Evolutionary conservation across 768 basidiomycete species (phyloP), one percentile per base, ranked within the genome.

Genomic region (Suillus spraguei): DNA sequence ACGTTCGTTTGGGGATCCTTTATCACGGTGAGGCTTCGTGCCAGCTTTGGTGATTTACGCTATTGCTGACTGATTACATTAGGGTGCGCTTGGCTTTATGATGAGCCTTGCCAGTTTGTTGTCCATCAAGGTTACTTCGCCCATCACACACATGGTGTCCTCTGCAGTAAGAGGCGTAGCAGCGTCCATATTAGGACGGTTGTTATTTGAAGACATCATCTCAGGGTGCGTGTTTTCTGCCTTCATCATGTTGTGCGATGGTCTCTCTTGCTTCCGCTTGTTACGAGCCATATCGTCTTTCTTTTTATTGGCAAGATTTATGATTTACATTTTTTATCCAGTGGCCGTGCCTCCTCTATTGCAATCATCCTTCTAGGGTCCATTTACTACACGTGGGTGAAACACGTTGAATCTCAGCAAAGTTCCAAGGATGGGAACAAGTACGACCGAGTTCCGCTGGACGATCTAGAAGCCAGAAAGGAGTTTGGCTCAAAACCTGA

Each of bases 121-220:
- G 36, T 95, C 93, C 32, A 97, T 99, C 82, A 96, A 99, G 76
- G 92, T 98, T 65, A 99, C 96, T 9, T 97, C 95, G 1, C 96
- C 96, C 16, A 95, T 98, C 73, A 96, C 96, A 3, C 96, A 99
- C 76, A 99, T 98, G 96, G 81, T 97, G 33, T 96, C 94, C 4
- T 95, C 95, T 13, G 96, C 97, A 22, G 94, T 97, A 5, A 91
- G 96, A 60, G 95, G 97, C 20, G 96, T 98, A 33, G 88, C 94
- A 1, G 93, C 90, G n/a, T 93, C 94, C 5, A 72, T 96, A 52
- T 81, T 97, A 16, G 93, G 88, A 28, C 82, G 91, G 74, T 91
- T 84, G 86, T 66, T 94, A 22, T 97, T 97, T 78, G 72, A 79
- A 33, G 96, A 99, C 56, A 72, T 92, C 63, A 86, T 98, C 67